Base-by-base conservation (phyloP, 78 protist genomes). In the Dictyostelium capitatum region DNA sequence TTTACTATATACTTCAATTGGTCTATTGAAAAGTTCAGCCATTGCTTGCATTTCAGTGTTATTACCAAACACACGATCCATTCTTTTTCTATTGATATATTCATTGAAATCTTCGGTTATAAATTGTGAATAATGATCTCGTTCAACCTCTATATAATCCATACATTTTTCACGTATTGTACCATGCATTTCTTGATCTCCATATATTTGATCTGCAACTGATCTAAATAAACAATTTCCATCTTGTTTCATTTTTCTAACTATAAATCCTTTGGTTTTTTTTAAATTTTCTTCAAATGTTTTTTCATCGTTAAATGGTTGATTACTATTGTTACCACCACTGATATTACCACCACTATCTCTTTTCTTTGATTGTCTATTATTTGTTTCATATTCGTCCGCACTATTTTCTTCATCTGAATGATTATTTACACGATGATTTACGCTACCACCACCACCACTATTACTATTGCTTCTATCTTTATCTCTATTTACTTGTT, bases 41-140 rank as follows among this genome's bases (percentile, higher is more conserved):
- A 96, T 25, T 1, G 97, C 97, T 69, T 96, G 97, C 85, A 96
- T 80, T 80, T 96, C 97, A 30, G 91, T 64, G n/a, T 96, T 80
- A 47, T 96, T 94, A 6, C 97, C 97, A 62, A 57, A 92, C 3
- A 57, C 75, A 17, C 32, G 28, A 23, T 83, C 90, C 3, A 23
- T 37, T 62, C 96, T 46, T 72, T 96, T 96, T 82, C 96, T 78
- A 0, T 54, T 25, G 12, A 96, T 67, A 41, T 96, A 96, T 20
- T 69, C 83, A 15, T 74, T 74, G 70, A 96, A 94, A 51, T 96
- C 97, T 46, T 94, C 95, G 0, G 96, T 79, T 6, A 96, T 92
- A 17, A 92, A 96, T 56, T 94, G 97, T 11, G 95, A 75, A 62
- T 30, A 96, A 70, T 96, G 97, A 28, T 94, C 97, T 12, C 97